Conservation (phyloP, 352 stramenopile species). For the Peronospora belbahrii region DNA sequence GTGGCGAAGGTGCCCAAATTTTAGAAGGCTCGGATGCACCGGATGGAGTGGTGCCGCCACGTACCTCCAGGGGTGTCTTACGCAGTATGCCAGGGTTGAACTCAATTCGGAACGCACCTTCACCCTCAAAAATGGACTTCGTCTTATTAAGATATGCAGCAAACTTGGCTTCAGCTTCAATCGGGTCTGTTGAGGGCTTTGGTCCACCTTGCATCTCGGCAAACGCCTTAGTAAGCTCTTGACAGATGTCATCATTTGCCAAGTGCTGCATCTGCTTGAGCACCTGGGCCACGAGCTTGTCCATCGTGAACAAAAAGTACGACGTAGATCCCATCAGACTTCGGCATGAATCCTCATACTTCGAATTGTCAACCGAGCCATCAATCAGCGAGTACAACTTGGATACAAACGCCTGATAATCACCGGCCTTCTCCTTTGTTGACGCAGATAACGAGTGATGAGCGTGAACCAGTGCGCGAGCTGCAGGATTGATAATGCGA, state of each 20-base stretch:
- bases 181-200: slow-evolving; percentile 20
- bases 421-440: slow-evolving; percentile 67
- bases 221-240: slow-evolving; percentile 75
- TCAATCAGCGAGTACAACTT: slow-evolving; percentile 85
- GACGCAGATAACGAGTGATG: slow-evolving; percentile 43
- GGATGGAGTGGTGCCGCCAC: slow-evolving; percentile 33
- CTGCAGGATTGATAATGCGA: slow-evolving; percentile 84
- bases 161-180: slow-evolving; percentile 26
- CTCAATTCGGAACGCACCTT: slow-evolving; percentile 79
- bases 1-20: slow-evolving; percentile 79
- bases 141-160: slow-evolving; percentile 63
- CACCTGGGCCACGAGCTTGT: slow-evolving; percentile 80
- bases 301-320: slow-evolving; percentile 90
- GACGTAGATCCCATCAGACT: slow-evolving; percentile 85
- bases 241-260: slow-evolving; percentile 69
- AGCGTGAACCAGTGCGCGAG: slow-evolving; percentile 63
- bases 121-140: slow-evolving; percentile 74
- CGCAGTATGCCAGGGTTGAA: slow-evolving; percentile 76
- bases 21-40: slow-evolving; percentile 42
- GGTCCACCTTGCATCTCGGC: slow-evolving; percentile 35
- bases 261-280: slow-evolving; percentile 88
- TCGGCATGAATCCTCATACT: slow-evolving; percentile 86
- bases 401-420: slow-evolving; percentile 83
- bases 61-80: slow-evolving; percentile 58
- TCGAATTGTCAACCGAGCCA: slow-evolving; percentile 77